Evolutionary conservation across 495 filamentous ascomycete species (phyloP).

Genomic region (Podospora conica): DNA sequence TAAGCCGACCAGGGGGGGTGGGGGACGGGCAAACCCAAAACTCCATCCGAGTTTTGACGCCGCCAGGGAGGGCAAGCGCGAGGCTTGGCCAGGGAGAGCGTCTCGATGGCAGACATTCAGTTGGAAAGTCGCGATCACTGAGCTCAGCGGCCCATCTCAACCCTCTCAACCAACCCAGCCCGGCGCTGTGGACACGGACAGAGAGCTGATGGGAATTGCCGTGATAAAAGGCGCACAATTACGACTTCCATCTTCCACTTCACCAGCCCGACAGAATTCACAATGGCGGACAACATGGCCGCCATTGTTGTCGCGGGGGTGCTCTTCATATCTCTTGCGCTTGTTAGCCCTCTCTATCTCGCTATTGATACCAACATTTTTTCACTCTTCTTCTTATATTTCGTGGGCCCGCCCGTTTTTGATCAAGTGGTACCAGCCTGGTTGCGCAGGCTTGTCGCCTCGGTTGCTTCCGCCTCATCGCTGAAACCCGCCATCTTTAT

Average conservation of each 20-base stretch:
- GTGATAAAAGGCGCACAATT: background rate
- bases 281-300: background rate
- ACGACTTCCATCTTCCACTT: background rate
- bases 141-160: background rate
- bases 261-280: background rate
- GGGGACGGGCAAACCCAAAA: background rate
- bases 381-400: no score
- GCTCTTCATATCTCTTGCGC: background rate
- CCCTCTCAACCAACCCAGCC: background rate
- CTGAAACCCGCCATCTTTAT: background rate
- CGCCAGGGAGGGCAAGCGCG: background rate
- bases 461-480: background rate
- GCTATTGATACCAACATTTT: no score
- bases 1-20: background rate
- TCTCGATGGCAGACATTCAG: background rate
- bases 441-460: background rate
- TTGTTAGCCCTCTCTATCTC: no score
- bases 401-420: no score
- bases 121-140: background rate
- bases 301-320: background rate
- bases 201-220: background rate
- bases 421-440: background rate
- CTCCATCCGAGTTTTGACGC: background rate
- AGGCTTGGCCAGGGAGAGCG: background rate
- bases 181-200: background rate